phyloP scores from a whole-genome alignment of 805 yeast genomes.

The Teunomyces lycoperdinae region DNA sequence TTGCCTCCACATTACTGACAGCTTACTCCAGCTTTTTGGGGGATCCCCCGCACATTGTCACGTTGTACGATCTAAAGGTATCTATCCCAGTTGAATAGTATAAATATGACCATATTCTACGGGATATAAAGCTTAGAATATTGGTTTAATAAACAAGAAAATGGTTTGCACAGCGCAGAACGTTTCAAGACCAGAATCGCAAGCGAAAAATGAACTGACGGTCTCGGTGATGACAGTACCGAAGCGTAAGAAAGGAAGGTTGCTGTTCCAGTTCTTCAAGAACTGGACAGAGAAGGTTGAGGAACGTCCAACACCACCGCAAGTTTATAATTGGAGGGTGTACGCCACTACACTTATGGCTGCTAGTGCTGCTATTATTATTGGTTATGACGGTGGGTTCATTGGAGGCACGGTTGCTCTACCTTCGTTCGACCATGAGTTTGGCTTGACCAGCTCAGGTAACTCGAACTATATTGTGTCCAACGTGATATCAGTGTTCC shows the following conservation, averaged over 20 bases:
- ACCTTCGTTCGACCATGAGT: conserved; percentile 29
- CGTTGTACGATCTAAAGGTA: neutral
- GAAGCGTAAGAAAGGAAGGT: neutral
- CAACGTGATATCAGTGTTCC: conserved; percentile 38
- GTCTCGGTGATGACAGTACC: neutral
- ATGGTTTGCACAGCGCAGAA: neutral
- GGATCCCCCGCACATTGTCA: neutral
- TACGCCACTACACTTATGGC: conserved; percentile 36
- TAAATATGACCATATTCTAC: neutral
- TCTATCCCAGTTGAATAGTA: neutral
- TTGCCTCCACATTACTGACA: neutral
- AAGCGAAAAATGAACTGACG: neutral
- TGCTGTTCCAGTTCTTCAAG: conserved; percentile 3
- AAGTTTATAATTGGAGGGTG: conserved; percentile 34
- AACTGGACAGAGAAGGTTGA: conserved; percentile 30
- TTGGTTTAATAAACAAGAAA: neutral
- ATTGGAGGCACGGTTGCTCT: conserved; percentile 41
- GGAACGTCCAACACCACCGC: conserved; percentile 38
- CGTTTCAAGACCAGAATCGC: neutral
- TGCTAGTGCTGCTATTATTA: conserved; percentile 38
- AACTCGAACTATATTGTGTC: conserved; percentile 24
- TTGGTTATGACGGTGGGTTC: conserved; percentile 41
- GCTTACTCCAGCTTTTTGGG: neutral
- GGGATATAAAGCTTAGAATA: neutral
- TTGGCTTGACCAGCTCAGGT: conserved; percentile 23